Base-by-base conservation (phyloP, 2,329 filamentous ascomycete species). In the Claviceps cyperi region DNA sequence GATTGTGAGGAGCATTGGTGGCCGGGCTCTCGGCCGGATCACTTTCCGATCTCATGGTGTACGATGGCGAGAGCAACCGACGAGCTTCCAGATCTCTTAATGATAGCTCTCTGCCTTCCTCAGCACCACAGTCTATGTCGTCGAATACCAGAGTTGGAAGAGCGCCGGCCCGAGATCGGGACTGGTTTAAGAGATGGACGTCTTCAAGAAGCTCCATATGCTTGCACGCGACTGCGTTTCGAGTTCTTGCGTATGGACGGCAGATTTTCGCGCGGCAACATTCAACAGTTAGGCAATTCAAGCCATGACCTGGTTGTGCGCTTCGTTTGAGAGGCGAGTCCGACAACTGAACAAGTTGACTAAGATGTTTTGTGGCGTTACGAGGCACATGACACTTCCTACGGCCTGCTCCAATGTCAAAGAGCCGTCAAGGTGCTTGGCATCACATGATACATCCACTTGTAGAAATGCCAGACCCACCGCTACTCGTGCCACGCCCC, bases 1-100 rank as follows among this genome's bases (percentile, higher is more conserved):
- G 91, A 56, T 82, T 86, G 51, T 69, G 70, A 15, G 64, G 64
- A 15, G 62, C 53, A 28, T 14, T 17, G 13, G 40, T 15, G 14
- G 46, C n/a, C 8, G 43, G 11, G 14, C n/a, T 46, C 19, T 53
- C 51, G 19, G 15, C 38, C 4, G 46, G 7, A 24, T 46, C 24
- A 35, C 35, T 45, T 15, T 53, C 47, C 14, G 48, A 38, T 22
- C 47, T 35, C 54, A 55, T 57, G 50, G 41, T 46, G 32, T 46
- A 47, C 9, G 52, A 48, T 11, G 54, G 52, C 13, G 52, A 52
- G 24, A 55, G 52, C n/a, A 53, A 11, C 24, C 24, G 39, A 37
- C 37, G 24, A 35, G 51, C 22, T 40, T 51, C 39, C 36, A 39
- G 35, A 11, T 46, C 24, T 22, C 24, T 15, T 32, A 46, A 47